Evolutionary conservation across 192 early-diverging fungal species (phyloP), one percentile per base, ranked within the genome.

Genomic region (Backusella sp.): DNA sequence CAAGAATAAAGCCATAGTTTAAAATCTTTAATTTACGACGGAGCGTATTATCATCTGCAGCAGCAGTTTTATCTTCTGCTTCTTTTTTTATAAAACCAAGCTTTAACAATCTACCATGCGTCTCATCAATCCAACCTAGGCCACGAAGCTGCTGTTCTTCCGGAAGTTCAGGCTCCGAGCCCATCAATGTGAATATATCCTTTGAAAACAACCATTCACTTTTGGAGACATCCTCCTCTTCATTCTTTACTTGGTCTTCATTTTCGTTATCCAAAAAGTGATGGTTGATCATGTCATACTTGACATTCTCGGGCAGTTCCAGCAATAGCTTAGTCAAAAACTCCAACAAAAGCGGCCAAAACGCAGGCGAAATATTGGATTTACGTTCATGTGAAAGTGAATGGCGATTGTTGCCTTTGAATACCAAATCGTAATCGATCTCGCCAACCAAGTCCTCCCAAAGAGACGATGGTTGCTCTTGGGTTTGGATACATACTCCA

Each of bases 81-180:
- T 30, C 17, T 23, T 8, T 28, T 12, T 34, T 28, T 46, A 49
- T 17, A 9, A 42, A 37, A 15, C n/a, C 37, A 15, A 66, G 12
- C 28, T 74, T 74, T 19, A 74, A 11, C 6, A 74, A 21, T 46
- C 75, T 66, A 28, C 75, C 42, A 21, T 66, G 52, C 15, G 75
- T 44, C 23, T 77, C 77, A 42, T 83, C 82, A 7, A 88, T 42
- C 86, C 86, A 89, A 0, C 83, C 86, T 5, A 86, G 70, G 1
- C 88, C 88, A 35, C 84, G 81, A 42, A 89, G 56, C 39, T 86
- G 82, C 53, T 82, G 77, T 56, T 89, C 88, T 69, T 88, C 84
- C 0, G 83, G 82, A 36, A 88, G 73, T 6, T 77, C 71, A 23
- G 88, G 88, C 11, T 35, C n/a, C 4, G 14, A 17, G 4, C 71